Conservation (phyloP, 495 filamentous ascomycete genomes). For the Aspergillus bridgeri region DNA sequence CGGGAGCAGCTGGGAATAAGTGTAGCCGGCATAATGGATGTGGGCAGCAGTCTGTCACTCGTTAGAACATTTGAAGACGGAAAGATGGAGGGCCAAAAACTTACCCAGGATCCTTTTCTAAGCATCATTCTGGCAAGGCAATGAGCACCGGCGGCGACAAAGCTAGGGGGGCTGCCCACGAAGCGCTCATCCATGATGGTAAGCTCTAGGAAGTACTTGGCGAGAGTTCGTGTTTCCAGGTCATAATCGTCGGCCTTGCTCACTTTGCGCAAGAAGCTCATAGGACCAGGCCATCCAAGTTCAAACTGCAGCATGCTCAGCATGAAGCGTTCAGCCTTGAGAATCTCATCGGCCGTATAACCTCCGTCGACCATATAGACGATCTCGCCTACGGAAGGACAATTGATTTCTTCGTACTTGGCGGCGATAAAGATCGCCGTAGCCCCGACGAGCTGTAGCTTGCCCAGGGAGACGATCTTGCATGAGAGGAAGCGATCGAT, state of each 20-base stretch:
- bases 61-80: constrained; percentile 27
- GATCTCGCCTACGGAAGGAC: constrained; percentile 89
- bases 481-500: constrained; percentile 93
- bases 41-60: constrained; percentile 66
- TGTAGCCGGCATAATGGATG: constrained; percentile 90
- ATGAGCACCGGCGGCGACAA: constrained; percentile 85
- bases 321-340: constrained; percentile 98
- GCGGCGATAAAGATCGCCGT: constrained; percentile 94
- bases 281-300: constrained; percentile 93
- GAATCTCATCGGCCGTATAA: constrained; percentile 84
- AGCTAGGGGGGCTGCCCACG: constrained; percentile 86
- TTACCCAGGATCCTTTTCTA: constrained; percentile 88
- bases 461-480: constrained; percentile 91
- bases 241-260: constrained; percentile 99
- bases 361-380: constrained; percentile 97
- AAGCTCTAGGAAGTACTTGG: constrained; percentile 96
- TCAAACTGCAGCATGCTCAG: constrained; percentile 91
- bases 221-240: constrained; percentile 88
- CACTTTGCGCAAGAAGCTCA: constrained; percentile 94
- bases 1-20: constrained; percentile 74
- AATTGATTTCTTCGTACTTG: constrained; percentile 98
- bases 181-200: constrained; percentile 99
- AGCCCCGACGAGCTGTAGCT: constrained; percentile 93
- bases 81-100: constrained; percentile 27
- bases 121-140: constrained; percentile 88